These are phyloP conservation scores for Diaporthe capsici DNA, from an alignment of 2,329 filamentous ascomycete genomes.

Conservation along the genomic window DNA sequence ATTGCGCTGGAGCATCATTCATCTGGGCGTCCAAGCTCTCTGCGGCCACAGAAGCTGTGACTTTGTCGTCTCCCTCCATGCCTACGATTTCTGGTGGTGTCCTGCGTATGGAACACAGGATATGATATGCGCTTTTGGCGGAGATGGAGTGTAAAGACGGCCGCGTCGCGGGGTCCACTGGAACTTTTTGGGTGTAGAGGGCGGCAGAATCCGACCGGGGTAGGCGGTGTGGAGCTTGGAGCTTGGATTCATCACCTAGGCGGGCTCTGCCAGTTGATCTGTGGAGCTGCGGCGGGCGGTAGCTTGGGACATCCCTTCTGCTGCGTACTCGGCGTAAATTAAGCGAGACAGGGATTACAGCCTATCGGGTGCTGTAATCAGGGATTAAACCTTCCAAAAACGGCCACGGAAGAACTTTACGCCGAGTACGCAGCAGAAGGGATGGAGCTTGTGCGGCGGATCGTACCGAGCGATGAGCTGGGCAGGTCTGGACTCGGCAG, in stretches of 20 bases:
- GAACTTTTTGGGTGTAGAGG: constrained; percentile 30
- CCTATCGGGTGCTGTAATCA: too few relatives aligned
- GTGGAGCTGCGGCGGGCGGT: not conserved
- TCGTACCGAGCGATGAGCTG: constrained; percentile 2
- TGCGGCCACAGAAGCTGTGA: not conserved
- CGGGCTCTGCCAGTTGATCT: not conserved
- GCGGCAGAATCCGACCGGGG: constrained; percentile 12
- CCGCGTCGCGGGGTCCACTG: constrained; percentile 24
- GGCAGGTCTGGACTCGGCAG: not conserved
- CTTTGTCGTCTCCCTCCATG: constrained; percentile 8
- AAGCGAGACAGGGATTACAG: too few relatives aligned
- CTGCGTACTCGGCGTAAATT: too few relatives aligned
- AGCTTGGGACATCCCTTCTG: too few relatives aligned
- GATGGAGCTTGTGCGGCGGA: not conserved
- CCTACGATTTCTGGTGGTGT: not conserved
- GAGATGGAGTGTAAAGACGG: not conserved
- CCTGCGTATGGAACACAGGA: not conserved
- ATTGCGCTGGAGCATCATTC: not conserved
- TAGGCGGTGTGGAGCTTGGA: constrained; percentile 18
- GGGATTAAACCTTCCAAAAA: too few relatives aligned
- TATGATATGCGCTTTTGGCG: not conserved
- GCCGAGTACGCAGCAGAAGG: too few relatives aligned
- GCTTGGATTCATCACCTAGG: not conserved
- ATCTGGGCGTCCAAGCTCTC: not conserved
- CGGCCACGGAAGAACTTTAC: too few relatives aligned